Conservation (phyloP, 2,329 filamentous ascomycete species). For the Cephalotrichum gorgonifer region DNA sequence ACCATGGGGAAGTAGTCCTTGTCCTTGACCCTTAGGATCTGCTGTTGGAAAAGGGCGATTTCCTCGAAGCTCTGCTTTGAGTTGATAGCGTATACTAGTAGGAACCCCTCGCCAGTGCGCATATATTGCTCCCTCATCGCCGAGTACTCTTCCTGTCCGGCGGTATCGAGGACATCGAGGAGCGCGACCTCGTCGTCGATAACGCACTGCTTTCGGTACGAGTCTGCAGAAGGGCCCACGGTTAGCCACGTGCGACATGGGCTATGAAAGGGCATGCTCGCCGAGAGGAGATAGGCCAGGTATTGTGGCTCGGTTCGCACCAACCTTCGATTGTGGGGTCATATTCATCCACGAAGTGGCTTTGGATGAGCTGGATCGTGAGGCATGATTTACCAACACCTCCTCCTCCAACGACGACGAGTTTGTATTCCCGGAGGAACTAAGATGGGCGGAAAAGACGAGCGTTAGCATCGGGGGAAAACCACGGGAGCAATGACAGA, state of each 20-base stretch:
- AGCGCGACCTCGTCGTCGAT: constrained; percentile 97
- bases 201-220: constrained; percentile 98
- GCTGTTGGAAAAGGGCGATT: constrained; percentile 97
- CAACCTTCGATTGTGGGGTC: constrained; percentile 97
- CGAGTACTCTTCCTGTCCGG: constrained; percentile 97
- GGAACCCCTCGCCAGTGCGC: constrained; percentile 95
- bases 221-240: constrained; percentile 49
- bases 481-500: neutral
- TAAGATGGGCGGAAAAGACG: constrained; percentile 20
- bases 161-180: constrained; percentile 95
- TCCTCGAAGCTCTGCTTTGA: constrained; percentile 96
- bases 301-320: constrained; percentile 14
- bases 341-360: constrained; percentile 98
- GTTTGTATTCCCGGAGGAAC: constrained; percentile 87
- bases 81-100: constrained; percentile 96
- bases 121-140: constrained; percentile 99
- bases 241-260: neutral
- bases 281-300: neutral
- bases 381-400: constrained; percentile 98
- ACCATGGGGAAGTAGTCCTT: constrained; percentile 99
- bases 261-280: neutral
- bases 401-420: constrained; percentile 95
- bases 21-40: constrained; percentile 97
- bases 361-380: constrained; percentile 92
- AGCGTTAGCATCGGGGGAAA: constrained; percentile 2